These are phyloP conservation scores for Erigeron canadensis DNA, from an alignment of 129 eudicot species.

Conservation along the genomic window DNA sequence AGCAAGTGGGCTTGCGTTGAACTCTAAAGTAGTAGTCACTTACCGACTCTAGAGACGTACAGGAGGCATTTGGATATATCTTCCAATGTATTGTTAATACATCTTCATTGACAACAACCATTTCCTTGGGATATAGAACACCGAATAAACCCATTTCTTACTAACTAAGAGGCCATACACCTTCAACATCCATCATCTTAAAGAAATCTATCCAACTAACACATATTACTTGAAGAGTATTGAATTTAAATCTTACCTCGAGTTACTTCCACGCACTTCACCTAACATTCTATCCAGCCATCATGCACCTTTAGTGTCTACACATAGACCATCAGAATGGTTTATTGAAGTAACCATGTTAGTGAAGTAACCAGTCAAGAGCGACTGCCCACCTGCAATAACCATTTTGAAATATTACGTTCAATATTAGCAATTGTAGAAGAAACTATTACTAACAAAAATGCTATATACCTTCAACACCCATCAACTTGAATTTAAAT, in stretches of 20 bases:
- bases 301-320: constrained; percentile 80
- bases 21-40: too few species aligned
- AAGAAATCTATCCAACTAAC: neutral
- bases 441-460: too few species aligned
- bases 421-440: neutral
- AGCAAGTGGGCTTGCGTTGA: too few species aligned
- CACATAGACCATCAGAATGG: constrained; percentile 97
- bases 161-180: constrained; percentile 95
- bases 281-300: constrained; percentile 97
- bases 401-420: neutral
- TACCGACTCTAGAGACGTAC: too few species aligned
- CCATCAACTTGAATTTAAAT: too few species aligned
- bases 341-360: constrained; percentile 88
- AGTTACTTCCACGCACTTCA: constrained; percentile 86
- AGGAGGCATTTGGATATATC: too few species aligned
- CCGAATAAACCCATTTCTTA: constrained; percentile 88
- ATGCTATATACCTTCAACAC: too few species aligned
- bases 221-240: neutral
- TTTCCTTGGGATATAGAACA: constrained; percentile 92
- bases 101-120: constrained; percentile 96
- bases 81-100: constrained; percentile 77
- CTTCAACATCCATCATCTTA: constrained; percentile 26
- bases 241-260: constrained; percentile 49
- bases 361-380: constrained; percentile 97
- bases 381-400: constrained; percentile 91